Evolutionary conservation across 116 monocot species (phyloP).

Genomic region (Phalaenopsis hybrid): DNA sequence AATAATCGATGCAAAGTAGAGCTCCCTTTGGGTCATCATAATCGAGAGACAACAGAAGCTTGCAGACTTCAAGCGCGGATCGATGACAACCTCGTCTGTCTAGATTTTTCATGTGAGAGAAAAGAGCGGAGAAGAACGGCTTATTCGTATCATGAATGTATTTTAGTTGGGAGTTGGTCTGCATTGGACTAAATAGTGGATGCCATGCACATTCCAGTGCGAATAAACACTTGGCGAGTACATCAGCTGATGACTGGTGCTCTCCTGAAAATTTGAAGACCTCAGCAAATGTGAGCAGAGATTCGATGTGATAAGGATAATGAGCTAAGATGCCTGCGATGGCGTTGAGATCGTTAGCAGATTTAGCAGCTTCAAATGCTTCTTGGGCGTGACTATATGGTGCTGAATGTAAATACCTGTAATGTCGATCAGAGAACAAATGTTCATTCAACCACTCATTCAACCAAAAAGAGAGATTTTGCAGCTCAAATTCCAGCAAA

Average conservation of each 20-base stretch:
- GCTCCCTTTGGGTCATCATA: constrained; percentile 89
- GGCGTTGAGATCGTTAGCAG: constrained; percentile 72
- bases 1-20: constrained; percentile 91
- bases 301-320: constrained; percentile 79
- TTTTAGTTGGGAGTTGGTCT: constrained; percentile 61
- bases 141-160: constrained; percentile 79
- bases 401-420: constrained; percentile 65
- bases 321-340: constrained; percentile 66
- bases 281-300: constrained; percentile 87
- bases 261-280: constrained; percentile 95
- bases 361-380: constrained; percentile 81
- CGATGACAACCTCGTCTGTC: constrained; percentile 93
- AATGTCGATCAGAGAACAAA: background rate
- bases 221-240: constrained; percentile 73
- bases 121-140: constrained; percentile 81
- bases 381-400: constrained; percentile 66
- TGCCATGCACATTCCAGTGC: constrained; percentile 96
- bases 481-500: no score
- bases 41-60: constrained; percentile 78
- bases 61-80: constrained; percentile 96
- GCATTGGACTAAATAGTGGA: constrained; percentile 61
- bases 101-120: constrained; percentile 86
- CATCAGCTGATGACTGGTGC: constrained; percentile 80
- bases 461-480: background rate
- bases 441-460: background rate